phyloP scores from a whole-genome alignment of 108 stramenopile genomes.

The Schizochytrium sp. region DNA sequence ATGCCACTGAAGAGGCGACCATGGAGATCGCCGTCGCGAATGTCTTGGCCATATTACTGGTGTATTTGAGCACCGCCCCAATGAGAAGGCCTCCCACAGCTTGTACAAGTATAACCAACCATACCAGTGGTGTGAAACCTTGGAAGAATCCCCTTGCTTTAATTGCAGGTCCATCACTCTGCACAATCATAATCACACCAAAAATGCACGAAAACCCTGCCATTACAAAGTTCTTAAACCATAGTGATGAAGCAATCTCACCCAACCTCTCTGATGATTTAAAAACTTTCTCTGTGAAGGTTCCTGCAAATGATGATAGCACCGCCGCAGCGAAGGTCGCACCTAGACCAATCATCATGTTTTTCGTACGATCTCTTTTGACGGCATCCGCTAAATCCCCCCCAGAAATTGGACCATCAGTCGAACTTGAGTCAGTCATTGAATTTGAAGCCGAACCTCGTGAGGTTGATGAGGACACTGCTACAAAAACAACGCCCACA shows the following conservation, averaged over 20 bases:
- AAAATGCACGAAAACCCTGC: background rate
- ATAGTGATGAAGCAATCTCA: background rate
- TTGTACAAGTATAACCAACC: conserved; percentile 19
- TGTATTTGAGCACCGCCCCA: conserved; percentile 5
- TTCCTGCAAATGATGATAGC: background rate
- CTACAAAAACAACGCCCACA: background rate
- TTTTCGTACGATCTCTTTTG: background rate
- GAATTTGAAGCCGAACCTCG: background rate
- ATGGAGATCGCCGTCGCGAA: conserved; percentile 38
- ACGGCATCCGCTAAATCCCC: background rate
- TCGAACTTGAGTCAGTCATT: too few species aligned
- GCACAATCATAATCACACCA: background rate
- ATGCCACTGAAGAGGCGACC: background rate
- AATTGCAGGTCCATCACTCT: background rate
- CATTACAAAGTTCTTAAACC: conserved; percentile 39
- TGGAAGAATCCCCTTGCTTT: background rate
- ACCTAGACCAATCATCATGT: background rate
- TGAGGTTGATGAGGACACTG: background rate
- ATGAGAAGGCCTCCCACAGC: conserved; percentile 8
- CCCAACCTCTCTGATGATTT: background rate
- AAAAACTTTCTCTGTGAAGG: conserved; percentile 13
- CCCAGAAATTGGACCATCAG: too few species aligned
- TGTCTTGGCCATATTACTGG: conserved; percentile 17
- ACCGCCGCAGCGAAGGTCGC: conserved; percentile 37
- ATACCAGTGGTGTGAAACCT: conserved; percentile 33